These are phyloP conservation scores for Globisporangium heterothallicum DNA, from an alignment of 352 stramenopile species.

Conservation along the genomic window DNA sequence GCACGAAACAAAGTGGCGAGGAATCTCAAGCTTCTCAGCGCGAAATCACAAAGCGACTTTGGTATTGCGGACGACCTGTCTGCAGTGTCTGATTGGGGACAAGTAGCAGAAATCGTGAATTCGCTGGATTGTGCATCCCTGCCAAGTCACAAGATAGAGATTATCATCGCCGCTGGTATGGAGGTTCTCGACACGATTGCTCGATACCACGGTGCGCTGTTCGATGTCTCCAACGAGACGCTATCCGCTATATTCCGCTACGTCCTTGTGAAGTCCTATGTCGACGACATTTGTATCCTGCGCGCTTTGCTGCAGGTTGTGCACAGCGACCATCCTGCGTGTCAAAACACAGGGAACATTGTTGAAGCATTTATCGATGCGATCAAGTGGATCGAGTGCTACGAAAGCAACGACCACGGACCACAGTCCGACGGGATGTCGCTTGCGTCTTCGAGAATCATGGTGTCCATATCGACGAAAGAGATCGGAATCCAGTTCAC, in stretches of 20 bases:
- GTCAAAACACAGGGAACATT: constrained; percentile 53
- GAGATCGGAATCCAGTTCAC: constrained; percentile 83
- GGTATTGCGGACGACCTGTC: constrained; percentile 61
- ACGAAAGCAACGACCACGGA: constrained; percentile 31
- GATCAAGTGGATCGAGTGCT: constrained; percentile 73
- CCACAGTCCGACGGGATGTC: constrained; percentile 39
- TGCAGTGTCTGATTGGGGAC: constrained; percentile 47
- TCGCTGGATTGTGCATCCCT: constrained; percentile 73
- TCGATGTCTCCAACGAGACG: constrained; percentile 53
- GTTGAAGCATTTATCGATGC: constrained; percentile 68
- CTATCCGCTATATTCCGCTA: constrained; percentile 67
- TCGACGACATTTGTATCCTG: constrained; percentile 51
- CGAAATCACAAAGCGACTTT: constrained; percentile 51
- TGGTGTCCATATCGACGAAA: constrained; percentile 76
- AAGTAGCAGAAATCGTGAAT: constrained; percentile 47
- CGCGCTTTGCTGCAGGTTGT: constrained; percentile 50
- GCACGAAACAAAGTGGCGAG: constrained; percentile 27
- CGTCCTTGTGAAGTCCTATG: constrained; percentile 53
- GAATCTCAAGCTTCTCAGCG: constrained; percentile 60
- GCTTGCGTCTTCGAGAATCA: constrained; percentile 49
- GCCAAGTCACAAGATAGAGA: constrained; percentile 77
- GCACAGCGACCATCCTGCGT: constrained; percentile 66
- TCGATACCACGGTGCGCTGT: constrained; percentile 44
- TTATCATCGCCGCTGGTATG: constrained; percentile 54
- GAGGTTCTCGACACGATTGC: constrained; percentile 46